Conservation (phyloP, 148 eudicot species). For the Fallopia convolvulus region DNA sequence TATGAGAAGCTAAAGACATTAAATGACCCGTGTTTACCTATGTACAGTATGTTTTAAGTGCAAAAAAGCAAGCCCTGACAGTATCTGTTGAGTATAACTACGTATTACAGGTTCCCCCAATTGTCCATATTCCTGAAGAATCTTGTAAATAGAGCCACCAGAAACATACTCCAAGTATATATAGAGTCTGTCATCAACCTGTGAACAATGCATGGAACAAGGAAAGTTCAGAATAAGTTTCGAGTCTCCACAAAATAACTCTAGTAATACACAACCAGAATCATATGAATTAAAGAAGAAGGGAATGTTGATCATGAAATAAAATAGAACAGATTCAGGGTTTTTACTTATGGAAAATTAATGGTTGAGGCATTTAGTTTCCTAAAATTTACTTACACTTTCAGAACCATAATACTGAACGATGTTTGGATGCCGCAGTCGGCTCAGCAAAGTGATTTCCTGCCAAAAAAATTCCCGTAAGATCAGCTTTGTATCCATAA, state of each 20-base stretch:
- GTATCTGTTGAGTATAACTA: constrained; percentile 77
- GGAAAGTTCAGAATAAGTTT: not conserved
- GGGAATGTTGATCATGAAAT: not conserved
- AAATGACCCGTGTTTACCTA: constrained; percentile 38
- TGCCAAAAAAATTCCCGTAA: constrained; percentile 23
- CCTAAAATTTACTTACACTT: constrained; percentile 41
- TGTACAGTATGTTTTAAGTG: constrained; percentile 84
- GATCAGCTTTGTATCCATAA: not conserved
- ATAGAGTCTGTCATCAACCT: constrained; percentile 79
- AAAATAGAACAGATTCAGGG: not conserved
- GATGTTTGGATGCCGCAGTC: constrained; percentile 80
- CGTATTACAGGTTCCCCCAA: constrained; percentile 80
- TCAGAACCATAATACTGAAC: constrained; percentile 92
- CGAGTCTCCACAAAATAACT: not conserved
- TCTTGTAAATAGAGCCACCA: constrained; percentile 91
- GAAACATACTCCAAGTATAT: constrained; percentile 94
- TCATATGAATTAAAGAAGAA: not conserved
- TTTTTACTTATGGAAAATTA: not conserved
- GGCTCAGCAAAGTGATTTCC: constrained; percentile 79
- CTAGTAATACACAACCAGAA: not conserved
- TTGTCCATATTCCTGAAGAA: constrained; percentile 88
- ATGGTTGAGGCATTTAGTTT: not conserved
- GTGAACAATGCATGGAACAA: constrained; percentile 9
- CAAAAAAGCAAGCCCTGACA: constrained; percentile 91
- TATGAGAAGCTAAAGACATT: not conserved